Conservation (phyloP, 192 early-diverging fungal genomes). For the Glomus cerebriforme region DNA sequence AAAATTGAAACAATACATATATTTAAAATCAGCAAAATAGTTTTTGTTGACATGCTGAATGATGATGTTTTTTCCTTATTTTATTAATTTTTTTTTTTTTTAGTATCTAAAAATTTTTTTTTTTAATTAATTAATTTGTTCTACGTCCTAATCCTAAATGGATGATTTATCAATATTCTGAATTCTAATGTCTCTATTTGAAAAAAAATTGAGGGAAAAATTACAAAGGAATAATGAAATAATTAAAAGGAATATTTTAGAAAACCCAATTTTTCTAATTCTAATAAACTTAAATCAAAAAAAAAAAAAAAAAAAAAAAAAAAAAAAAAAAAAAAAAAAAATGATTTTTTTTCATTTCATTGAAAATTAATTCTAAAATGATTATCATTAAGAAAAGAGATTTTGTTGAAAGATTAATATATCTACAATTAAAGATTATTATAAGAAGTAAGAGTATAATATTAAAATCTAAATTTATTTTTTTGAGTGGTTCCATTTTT, state of each 20-base stretch:
- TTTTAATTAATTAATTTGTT: neutral
- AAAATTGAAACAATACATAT: neutral
- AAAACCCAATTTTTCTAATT: neutral
- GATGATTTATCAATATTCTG: neutral
- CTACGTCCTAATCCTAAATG: neutral
- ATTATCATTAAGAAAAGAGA: neutral
- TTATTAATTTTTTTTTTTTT: too few species aligned
- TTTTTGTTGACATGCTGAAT: too few species aligned
- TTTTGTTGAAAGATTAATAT: neutral
- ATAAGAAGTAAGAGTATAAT: neutral
- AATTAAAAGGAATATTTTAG: neutral
- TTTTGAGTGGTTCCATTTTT: neutral
- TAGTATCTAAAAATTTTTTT: too few species aligned
- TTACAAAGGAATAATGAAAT: neutral
- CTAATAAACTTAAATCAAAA: neutral
- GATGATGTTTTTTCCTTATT: too few species aligned
- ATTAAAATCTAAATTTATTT: neutral
- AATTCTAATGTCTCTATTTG: neutral
- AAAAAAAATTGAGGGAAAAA: neutral
- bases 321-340: neutral
- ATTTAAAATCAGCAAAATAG: neutral
- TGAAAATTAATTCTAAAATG: neutral
- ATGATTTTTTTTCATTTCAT: neutral
- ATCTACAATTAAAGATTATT: neutral
- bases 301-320: neutral